Conservation (phyloP, 2,329 filamentous ascomycete genomes). For the Harringtonia lauricola region DNA sequence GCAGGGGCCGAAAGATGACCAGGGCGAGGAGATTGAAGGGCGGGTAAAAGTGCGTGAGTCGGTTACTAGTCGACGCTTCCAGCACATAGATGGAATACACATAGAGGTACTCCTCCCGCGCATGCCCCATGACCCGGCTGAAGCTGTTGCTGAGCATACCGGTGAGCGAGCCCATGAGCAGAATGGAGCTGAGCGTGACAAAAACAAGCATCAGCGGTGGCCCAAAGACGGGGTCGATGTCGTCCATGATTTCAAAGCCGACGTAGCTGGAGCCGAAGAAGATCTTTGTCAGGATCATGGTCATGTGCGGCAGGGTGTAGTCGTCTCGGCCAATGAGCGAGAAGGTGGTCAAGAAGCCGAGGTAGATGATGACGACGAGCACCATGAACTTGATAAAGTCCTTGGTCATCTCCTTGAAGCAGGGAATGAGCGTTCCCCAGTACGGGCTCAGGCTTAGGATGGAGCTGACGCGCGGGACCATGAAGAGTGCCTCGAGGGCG, state of each 20-base stretch:
- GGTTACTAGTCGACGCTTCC: constrained; percentile 56
- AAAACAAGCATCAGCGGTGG: constrained; percentile 60
- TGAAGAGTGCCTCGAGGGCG: constrained; percentile 76
- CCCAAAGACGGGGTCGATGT: constrained; percentile 45
- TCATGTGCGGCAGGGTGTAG: constrained; percentile 57
- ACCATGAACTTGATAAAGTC: constrained; percentile 79
- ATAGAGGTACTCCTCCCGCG: constrained; percentile 67
- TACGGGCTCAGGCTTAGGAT: constrained; percentile 80
- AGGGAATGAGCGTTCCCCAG: constrained; percentile 82
- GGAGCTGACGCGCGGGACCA: constrained; percentile 82
- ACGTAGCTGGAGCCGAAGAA: constrained; percentile 70
- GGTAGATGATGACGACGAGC: constrained; percentile 66
- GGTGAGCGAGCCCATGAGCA: constrained; percentile 68
- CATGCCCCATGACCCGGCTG: constrained; percentile 50
- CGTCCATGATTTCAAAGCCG: constrained; percentile 57
- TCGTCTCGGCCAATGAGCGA: constrained; percentile 62
- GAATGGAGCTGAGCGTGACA: constrained; percentile 64
- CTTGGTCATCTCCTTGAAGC: constrained; percentile 87
- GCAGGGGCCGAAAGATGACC: constrained; percentile 58
- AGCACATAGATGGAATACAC: constrained; percentile 59
- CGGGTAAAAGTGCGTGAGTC: constrained; percentile 59
- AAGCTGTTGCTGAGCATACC: constrained; percentile 71
- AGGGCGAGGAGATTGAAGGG: constrained; percentile 67
- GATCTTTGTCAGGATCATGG: constrained; percentile 67
- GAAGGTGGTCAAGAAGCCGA: constrained; percentile 84